Base-by-base conservation (phyloP, 2,329 filamentous ascomycete species). In the Cladophialophora psammophila region DNA sequence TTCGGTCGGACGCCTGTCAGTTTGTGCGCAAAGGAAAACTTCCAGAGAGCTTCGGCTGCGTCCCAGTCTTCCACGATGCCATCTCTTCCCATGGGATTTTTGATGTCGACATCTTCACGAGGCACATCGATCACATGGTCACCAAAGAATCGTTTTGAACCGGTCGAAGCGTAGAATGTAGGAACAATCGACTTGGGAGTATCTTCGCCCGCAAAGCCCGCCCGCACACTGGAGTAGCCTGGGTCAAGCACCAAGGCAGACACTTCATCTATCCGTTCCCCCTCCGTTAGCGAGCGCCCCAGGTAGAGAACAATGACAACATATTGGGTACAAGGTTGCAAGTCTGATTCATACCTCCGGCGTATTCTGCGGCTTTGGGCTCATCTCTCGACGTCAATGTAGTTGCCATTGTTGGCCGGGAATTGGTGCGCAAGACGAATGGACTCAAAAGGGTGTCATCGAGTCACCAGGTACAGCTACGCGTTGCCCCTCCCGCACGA, bases 31-130 rank as follows among this genome's bases (percentile, higher is more conserved):
- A 99, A 91, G 75, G 93, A 89, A 80, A 96, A 90, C 79, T 98
- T 94, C 94, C 94, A 99, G 64, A 98, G 82, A 78, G 90, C 90
- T 67, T 91, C 87, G 34, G 94, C 94, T 57, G 90, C 89, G 72
- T 99, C 95, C 95, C 95, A 99, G 79, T 99, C 94, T 78, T 97
- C 92, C 56, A 99, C 95, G 59, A 94, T 87, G 75, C 92, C 93
- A 75, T 97, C 94, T 74, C 87, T 87, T 75, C 89, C 90, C 87
- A 97, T 96, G 72, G 96, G 95, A 80, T 97, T 98, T 79, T 90
- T 89, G 71, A 98, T 90, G 73, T 97, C 91, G 72, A 96, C 86
- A 68, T 90, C 86, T 62, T 87, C 84, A 70, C 90, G 87, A 13
- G 94, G 91, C 54, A 92, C 88, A 75, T 91, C 88, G 69, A 97